Evolutionary conservation across 2,329 filamentous ascomycete genomes (phyloP).

Genomic region (Apiospora marii): DNA sequence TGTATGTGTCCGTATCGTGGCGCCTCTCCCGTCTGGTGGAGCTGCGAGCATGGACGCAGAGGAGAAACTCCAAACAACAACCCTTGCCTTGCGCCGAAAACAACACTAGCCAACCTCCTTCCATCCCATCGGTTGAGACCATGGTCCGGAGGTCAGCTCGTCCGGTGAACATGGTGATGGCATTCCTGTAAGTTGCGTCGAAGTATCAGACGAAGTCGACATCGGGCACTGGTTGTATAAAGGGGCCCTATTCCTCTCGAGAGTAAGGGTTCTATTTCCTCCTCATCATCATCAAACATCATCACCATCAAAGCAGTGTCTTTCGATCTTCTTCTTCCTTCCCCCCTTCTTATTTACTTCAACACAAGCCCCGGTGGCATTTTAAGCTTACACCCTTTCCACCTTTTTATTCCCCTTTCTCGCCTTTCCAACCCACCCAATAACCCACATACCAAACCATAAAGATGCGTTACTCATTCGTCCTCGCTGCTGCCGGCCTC

Average conservation of each 20-base stretch:
- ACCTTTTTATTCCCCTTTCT: slow-evolving; percentile 15
- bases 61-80: slow-evolving; percentile 15
- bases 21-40: neutral
- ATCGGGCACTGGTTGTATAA: slow-evolving; percentile 14
- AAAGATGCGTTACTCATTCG: slow-evolving; percentile 41
- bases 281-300: slow-evolving; percentile 19
- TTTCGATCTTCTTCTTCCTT: slow-evolving; percentile 25
- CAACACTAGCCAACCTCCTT: slow-evolving; percentile 1
- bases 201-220: neutral
- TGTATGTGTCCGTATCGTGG: neutral
- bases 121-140: slow-evolving; percentile 8
- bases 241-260: neutral
- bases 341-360: slow-evolving; percentile 29
- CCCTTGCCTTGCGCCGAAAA: neutral
- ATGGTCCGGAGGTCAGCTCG: slow-evolving; percentile 3
- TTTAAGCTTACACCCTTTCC: slow-evolving; percentile 26
- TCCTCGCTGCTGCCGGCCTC: slow-evolving; percentile 38
- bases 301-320: slow-evolving; percentile 8
- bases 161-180: neutral
- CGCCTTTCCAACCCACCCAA: neutral
- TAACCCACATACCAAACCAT: slow-evolving; percentile 25
- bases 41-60: neutral
- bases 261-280: slow-evolving; percentile 2
- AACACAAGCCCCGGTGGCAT: slow-evolving; percentile 42
- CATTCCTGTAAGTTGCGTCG: neutral